Conservation (phyloP, 202 grass and related monocot genomes). For the Zoysia matrella region DNA sequence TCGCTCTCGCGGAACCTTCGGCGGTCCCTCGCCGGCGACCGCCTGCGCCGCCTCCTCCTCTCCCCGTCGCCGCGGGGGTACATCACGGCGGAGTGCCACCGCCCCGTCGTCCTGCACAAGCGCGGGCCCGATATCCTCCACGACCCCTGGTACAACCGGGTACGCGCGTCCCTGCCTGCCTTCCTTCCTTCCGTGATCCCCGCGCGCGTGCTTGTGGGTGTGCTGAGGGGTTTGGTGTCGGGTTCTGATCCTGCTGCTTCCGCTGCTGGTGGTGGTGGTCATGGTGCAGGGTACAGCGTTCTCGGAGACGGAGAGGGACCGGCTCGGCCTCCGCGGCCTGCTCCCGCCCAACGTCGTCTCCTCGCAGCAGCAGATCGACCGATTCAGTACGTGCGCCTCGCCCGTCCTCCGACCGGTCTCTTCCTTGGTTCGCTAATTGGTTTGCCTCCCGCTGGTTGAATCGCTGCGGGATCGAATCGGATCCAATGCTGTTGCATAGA, state of each 20-base stretch:
- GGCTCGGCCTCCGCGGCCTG: conserved; percentile 88
- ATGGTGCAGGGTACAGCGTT: conserved; percentile 82
- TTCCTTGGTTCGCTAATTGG: background rate
- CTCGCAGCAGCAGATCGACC: conserved; percentile 85
- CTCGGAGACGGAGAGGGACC: conserved; percentile 93
- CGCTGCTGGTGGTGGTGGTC: background rate
- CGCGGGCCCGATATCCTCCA: conserved; percentile 94
- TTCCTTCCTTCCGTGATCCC: too few relatives aligned
- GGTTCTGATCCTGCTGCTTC: background rate
- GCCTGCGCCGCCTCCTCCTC: conserved; percentile 25
- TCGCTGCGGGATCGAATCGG: background rate
- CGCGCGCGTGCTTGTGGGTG: too few relatives aligned
- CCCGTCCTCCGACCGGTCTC: background rate
- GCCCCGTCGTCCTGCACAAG: conserved; percentile 84
- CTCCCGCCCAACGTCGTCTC: conserved; percentile 92
- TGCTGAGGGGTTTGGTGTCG: background rate
- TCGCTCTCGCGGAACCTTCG: conserved; percentile 63
- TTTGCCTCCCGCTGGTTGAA: conserved; percentile 7
- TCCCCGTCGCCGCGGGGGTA: conserved; percentile 45
- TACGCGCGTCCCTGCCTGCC: conserved; percentile 16
- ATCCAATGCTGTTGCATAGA: background rate
- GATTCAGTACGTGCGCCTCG: conserved; percentile 72
- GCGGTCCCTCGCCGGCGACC: conserved; percentile 45
- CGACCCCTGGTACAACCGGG: conserved; percentile 23
- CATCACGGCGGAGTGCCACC: conserved; percentile 74